These are phyloP conservation scores for Fusarium sp. DNA, from an alignment of 2,329 filamentous ascomycete genomes.

Conservation along the genomic window DNA sequence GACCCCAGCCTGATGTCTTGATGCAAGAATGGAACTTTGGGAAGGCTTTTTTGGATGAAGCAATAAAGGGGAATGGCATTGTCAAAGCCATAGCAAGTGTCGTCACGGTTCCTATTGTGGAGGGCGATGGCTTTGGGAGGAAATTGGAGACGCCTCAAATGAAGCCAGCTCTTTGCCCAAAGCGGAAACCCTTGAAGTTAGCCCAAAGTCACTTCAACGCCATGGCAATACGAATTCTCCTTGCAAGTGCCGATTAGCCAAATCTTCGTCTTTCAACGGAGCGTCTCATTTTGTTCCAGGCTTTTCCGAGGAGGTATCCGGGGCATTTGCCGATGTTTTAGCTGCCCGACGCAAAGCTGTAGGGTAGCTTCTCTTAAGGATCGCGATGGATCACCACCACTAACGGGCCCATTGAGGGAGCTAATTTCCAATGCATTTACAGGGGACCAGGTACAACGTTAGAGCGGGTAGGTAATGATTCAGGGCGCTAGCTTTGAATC, in stretches of 20 bases:
- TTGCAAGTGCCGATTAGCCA: not conserved
- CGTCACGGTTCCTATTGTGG: accelerated
- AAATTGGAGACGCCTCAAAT: not conserved
- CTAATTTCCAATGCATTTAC: not conserved
- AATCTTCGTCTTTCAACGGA: not conserved
- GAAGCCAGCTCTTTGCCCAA: not conserved
- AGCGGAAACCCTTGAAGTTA: not conserved
- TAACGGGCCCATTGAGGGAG: not conserved
- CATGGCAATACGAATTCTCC: not conserved
- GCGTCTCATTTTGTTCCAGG: not conserved
- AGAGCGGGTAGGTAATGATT: not conserved
- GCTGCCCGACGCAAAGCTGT: not conserved
- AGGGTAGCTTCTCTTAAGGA: not conserved
- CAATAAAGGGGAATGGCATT: not conserved
- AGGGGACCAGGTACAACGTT: not conserved
- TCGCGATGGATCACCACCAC: not conserved
- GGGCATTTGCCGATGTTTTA: not conserved
- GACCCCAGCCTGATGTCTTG: not conserved
- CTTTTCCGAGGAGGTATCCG: not conserved
- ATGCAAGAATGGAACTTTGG: not conserved
- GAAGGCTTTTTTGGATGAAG: not conserved
- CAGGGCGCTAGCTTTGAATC: not conserved
- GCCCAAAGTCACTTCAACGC: not conserved
- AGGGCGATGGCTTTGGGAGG: not conserved
- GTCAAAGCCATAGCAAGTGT: not conserved